phyloP scores from a whole-genome alignment of 1,284 basidiomycete species.

The Chalciporus sp. region DNA sequence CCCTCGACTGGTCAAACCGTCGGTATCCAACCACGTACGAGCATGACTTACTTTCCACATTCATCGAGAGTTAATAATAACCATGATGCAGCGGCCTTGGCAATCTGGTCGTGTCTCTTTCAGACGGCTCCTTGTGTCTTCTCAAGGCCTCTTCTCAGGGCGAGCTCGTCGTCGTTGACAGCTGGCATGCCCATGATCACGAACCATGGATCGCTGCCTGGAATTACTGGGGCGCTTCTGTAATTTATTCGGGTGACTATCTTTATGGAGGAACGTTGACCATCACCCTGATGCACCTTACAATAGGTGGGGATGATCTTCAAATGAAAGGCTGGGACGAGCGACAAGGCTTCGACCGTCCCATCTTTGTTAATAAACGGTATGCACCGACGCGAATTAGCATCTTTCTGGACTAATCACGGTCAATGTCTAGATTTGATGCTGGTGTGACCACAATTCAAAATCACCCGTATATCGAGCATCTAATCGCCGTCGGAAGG shows the following conservation, averaged over 20 bases:
- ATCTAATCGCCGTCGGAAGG: conserved; percentile 92
- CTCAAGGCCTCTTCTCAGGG: conserved; percentile 49
- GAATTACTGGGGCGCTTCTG: conserved; percentile 79
- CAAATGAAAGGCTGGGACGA: conserved; percentile 92
- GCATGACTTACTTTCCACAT: conserved; percentile 1
- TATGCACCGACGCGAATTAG: conserved; percentile 32
- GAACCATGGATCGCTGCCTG: conserved; percentile 96
- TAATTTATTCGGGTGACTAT: conserved; percentile 80
- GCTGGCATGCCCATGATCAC: conserved; percentile 90
- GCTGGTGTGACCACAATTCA: conserved; percentile 94
- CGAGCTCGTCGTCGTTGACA: conserved; percentile 47
- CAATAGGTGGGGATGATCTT: conserved; percentile 91
- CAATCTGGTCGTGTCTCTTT: conserved; percentile 78
- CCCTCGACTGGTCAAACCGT: conserved; percentile 86
- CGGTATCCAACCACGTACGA: conserved; percentile 39
- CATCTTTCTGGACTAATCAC: conserved; percentile 2
- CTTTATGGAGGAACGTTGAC: background rate
- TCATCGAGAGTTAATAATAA: background rate
- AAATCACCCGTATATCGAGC: conserved; percentile 76
- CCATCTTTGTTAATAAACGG: conserved; percentile 78
- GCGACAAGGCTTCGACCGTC: conserved; percentile 60
- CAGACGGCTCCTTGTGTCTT: conserved; percentile 71
- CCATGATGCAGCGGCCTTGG: conserved; percentile 44
- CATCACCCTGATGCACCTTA: conserved; percentile 2
- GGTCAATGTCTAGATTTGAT: conserved; percentile 57